Evolutionary conservation across 2,329 filamentous ascomycete species (phyloP), one percentile per base, ranked within the genome.

Genomic region (Didymella pomorum): DNA sequence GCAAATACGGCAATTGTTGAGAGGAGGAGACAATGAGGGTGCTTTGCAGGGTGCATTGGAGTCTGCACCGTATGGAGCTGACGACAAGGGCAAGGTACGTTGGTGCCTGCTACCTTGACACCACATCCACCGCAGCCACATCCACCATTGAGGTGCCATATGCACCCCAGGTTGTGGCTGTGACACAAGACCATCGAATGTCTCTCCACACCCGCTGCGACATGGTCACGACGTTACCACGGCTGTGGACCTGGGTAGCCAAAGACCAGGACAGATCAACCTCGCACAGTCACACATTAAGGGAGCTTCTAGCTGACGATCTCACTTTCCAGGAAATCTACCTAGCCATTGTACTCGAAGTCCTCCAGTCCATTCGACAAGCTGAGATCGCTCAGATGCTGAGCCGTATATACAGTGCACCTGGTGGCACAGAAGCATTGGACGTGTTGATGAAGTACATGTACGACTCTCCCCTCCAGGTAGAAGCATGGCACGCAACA

Each of bases 381-480:
- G 91, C 91, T 69, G 95, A 99, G 70, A 98, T 98, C 91, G 92
- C 89, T 64, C 90, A 92, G 14, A 87, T 98, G 71, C 82, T 99
- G 67, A 87, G 89, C 79, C 86, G 88, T 57, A 90, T 98, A 72
- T 93, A 95, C 80, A 82, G 82, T 59, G 87, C 89, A 11, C 87
- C 90, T 49, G 91, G 91, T 61, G 95, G 95, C 26, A 87, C 87
- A 61, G 95, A 98, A 79, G 85, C 91, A 61, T 81, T 96, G 67
- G 95, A 99, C 78, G 92, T 94, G 50, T 81, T 99, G 77, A 97
- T 97, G 91, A 99, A 99, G 82, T 99, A 97, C 80, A 83, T 97
- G 88, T 97, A 86, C 72, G 90, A 83, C 39, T 18, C n/a, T 33
- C n/a, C n/a, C 16, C 10, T 31, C 16, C 7, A 20, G 11, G 25